phyloP scores from a whole-genome alignment of 768 basidiomycete genomes.

The Butyriboletus loyo region DNA sequence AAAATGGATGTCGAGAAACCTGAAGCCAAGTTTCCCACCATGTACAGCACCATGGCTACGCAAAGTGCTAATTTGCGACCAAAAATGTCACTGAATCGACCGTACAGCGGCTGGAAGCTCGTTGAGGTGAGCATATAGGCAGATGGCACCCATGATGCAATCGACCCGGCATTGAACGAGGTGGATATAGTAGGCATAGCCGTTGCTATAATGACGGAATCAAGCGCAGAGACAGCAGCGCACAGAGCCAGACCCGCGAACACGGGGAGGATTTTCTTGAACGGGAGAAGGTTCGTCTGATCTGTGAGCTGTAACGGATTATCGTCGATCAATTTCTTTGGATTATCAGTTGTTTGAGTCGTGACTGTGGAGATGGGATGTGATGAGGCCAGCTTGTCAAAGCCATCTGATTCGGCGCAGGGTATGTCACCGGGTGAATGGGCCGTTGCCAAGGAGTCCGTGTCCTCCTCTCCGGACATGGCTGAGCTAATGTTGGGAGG shows the following conservation, averaged over 20 bases:
- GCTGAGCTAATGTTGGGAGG: background rate
- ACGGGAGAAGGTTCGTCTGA: conserved; percentile 73
- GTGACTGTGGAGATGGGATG: conserved; percentile 5
- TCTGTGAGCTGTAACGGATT: conserved; percentile 46
- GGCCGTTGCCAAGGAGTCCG: background rate
- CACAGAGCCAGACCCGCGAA: conserved; percentile 61
- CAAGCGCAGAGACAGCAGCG: conserved; percentile 58
- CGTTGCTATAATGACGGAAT: conserved; percentile 73
- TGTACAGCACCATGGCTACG: conserved; percentile 58
- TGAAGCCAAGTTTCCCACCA: conserved; percentile 62
- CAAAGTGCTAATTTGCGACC: conserved; percentile 61
- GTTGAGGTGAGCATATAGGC: conserved; percentile 63
- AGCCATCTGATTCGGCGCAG: background rate
- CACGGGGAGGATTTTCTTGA: conserved; percentile 58
- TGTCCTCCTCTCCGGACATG: background rate
- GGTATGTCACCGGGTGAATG: background rate
- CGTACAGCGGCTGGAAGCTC: conserved; percentile 43
- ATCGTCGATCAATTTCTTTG: background rate
- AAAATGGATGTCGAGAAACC: conserved; percentile 64
- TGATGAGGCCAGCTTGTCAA: conserved; percentile 1
- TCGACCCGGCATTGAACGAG: conserved; percentile 51
- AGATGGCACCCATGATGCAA: conserved; percentile 66
- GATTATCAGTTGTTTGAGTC: background rate
- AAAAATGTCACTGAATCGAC: conserved; percentile 65
- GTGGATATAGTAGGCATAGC: conserved; percentile 69